Conservation (phyloP, 129 eudicot genomes). For the Rutidosis leptorrhynchoides region DNA sequence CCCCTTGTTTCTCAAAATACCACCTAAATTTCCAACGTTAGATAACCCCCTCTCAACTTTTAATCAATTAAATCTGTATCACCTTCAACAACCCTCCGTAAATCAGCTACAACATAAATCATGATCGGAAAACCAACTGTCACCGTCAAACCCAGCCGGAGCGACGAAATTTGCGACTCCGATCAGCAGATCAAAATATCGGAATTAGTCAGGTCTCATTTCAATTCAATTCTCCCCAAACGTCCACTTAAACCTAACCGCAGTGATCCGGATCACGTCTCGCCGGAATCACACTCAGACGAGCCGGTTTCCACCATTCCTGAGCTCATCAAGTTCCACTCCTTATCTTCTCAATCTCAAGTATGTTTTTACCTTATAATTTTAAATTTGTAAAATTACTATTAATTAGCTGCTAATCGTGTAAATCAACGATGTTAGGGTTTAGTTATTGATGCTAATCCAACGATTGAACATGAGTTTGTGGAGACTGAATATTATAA, state of each 20-base stretch:
- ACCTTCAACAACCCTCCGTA: neutral
- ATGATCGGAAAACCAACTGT: slow-evolving; percentile 17
- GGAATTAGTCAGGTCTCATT: slow-evolving; percentile 44
- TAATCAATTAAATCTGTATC: neutral
- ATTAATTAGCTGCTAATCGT: neutral
- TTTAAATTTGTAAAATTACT: neutral
- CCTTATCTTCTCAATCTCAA: slow-evolving; percentile 40
- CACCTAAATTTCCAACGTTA: neutral
- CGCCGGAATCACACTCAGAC: slow-evolving; percentile 14
- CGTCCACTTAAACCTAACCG: slow-evolving; percentile 60
- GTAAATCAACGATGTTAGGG: slow-evolving; percentile 11
- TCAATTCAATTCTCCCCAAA: slow-evolving; percentile 58
- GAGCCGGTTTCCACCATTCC: slow-evolving; percentile 24
- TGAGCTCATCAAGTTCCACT: slow-evolving; percentile 54
- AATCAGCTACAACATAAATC: slow-evolving; percentile 16
- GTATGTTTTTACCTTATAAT: slow-evolving; percentile 21
- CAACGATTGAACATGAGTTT: slow-evolving; percentile 42
- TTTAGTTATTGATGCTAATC: slow-evolving; percentile 19
- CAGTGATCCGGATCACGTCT: slow-evolving; percentile 53
- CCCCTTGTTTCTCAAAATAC: slow-evolving; percentile 13
- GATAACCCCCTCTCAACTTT: neutral
- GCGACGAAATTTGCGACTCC: slow-evolving; percentile 57
- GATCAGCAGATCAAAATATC: slow-evolving; percentile 45
- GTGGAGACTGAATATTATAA: slow-evolving; percentile 62
- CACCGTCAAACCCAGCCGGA: slow-evolving; percentile 58